Conservation (phyloP, 2,329 filamentous ascomycete species). For the Colletotrichum zoysiae region DNA sequence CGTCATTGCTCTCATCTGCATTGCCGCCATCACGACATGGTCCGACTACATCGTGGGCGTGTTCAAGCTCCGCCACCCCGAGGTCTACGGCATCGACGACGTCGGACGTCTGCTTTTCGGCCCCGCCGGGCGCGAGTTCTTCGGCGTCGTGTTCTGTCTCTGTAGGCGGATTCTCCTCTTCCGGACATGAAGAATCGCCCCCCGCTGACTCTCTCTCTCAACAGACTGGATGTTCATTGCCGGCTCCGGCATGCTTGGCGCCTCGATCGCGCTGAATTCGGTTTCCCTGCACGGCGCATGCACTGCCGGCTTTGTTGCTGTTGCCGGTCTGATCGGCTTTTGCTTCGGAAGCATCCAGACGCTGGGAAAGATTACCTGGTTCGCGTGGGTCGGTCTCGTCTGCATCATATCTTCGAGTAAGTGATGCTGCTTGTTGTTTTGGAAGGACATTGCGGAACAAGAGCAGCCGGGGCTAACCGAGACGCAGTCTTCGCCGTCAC, state of each 20-base stretch:
- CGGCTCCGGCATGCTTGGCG: constrained; percentile 57
- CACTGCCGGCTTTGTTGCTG: constrained; percentile 56
- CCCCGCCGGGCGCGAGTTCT: constrained; percentile 56
- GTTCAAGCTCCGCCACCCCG: constrained; percentile 64
- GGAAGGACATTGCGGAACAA: not conserved
- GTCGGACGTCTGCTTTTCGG: constrained; percentile 64
- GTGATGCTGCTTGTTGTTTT: constrained; percentile 17
- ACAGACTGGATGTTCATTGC: constrained; percentile 47
- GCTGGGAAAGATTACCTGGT: constrained; percentile 50
- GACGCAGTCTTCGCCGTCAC: constrained; percentile 46
- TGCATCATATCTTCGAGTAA: constrained; percentile 48
- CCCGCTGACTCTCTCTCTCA: not conserved
- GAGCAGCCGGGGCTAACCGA: not conserved
- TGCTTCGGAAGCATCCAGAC: constrained; percentile 51
- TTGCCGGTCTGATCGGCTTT: constrained; percentile 49
- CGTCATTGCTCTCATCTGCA: constrained; percentile 56
- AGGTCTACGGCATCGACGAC: constrained; percentile 66
- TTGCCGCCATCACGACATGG: constrained; percentile 61
- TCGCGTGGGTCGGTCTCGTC: constrained; percentile 50
- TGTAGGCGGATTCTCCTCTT: constrained; percentile 43
- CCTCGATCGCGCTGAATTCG: constrained; percentile 57
- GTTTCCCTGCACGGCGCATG: constrained; percentile 55
- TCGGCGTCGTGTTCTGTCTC: constrained; percentile 53
- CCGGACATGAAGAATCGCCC: too few relatives aligned
- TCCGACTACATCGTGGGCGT: constrained; percentile 61